Percentiles rank a stretch among this genome's conserved stretches.
Conservation (phyloP, 306 rosid species). For the Albizia julibrissin region DNA sequence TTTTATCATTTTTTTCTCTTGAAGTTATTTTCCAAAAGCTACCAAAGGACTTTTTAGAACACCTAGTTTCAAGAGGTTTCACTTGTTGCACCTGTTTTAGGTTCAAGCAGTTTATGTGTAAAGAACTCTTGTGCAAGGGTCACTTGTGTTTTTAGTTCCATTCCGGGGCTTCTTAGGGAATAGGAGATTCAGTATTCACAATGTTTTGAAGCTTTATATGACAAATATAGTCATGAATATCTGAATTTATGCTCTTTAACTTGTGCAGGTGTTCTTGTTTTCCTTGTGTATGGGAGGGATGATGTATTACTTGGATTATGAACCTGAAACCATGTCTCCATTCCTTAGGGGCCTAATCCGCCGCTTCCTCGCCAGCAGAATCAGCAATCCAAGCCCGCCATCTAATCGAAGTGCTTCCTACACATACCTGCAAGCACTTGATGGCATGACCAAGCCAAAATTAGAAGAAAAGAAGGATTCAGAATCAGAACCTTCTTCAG, state of each 20-base stretch:
- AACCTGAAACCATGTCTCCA: slow-evolving; percentile 97
- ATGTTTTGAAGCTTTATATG: neutral
- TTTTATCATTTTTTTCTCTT: too few species aligned
- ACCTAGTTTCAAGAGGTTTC: neutral
- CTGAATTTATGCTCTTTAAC: slow-evolving; percentile 30
- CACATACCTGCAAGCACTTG: slow-evolving; percentile 66
- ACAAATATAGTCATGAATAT: neutral
- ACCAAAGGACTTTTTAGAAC: neutral
- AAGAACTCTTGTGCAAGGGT: neutral
- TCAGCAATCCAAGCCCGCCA: slow-evolving; percentile 68
- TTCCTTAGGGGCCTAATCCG: slow-evolving; percentile 87
- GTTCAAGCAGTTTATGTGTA: neutral
- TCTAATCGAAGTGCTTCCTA: slow-evolving; percentile 51
- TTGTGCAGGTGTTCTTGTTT: slow-evolving; percentile 74
- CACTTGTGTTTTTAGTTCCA: neutral
- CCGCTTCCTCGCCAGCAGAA: slow-evolving; percentile 95
- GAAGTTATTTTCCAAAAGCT: too few species aligned
- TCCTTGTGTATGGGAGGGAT: slow-evolving; percentile 93
- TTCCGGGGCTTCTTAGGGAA: neutral
- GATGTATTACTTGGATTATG: slow-evolving; percentile 91
- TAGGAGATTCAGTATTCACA: slow-evolving; percentile 17
- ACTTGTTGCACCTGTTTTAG: neutral
- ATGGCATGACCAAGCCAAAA: slow-evolving; percentile 54
- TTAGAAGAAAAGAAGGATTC: slow-evolving; percentile 42
- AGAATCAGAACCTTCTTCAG: slow-evolving; percentile 48